Base-by-base conservation (phyloP, 306 rosid species). In the Pterocarpus santalinus region DNA sequence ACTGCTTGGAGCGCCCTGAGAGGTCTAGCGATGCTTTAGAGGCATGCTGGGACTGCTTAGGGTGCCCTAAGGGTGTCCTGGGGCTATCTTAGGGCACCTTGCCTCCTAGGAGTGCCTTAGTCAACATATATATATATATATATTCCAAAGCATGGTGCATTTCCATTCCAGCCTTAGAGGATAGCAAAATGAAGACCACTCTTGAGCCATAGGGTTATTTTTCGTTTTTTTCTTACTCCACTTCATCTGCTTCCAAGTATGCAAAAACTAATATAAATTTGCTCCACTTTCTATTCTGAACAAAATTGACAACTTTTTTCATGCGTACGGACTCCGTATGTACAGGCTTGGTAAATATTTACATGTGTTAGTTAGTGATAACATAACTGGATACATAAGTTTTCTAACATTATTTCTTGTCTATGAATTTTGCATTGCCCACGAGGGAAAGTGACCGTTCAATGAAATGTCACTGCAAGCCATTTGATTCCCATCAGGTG, bases 281-380 rank as follows among this genome's bases (percentile, higher is more conserved):
- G 43, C 61, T 65, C 28, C 7, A n/a, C 38, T 10, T 17, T 47
- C 13, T 46, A 49, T 16, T 36, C 51, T 32, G 15, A 38, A 82
- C 56, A 71, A 75, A 69, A 70, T 44, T 65, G 35, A 39, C 15
- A 69, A 57, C 16, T 10, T 30, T 30, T 34, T 7, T 33, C 32
- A 8, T 2, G 73, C 7, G 6, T 44, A 44, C 8, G 13, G 16
- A 71, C 63, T 65, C 38, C 52, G 39, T 77, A 75, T 70, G 65
- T 72, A 80, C 66, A 83, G 16, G 74, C 39, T 41, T 47, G 56
- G 49, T 8, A 72, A 57, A 46, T 87, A 77, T 87, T 73, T 87
- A 84, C 82, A 83, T 34, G 52, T 52, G 56, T 73, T 70, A 34
- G 46, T 52, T 30, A n/a, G 64, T n/a, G 11, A 10, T 8, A 52